A percentile compares a stretch with the other conserved stretches of the same genome.
These are phyloP conservation scores for Cryptococcus sp. DNA, from an alignment of 1,284 basidiomycete species.

Conservation along the genomic window DNA sequence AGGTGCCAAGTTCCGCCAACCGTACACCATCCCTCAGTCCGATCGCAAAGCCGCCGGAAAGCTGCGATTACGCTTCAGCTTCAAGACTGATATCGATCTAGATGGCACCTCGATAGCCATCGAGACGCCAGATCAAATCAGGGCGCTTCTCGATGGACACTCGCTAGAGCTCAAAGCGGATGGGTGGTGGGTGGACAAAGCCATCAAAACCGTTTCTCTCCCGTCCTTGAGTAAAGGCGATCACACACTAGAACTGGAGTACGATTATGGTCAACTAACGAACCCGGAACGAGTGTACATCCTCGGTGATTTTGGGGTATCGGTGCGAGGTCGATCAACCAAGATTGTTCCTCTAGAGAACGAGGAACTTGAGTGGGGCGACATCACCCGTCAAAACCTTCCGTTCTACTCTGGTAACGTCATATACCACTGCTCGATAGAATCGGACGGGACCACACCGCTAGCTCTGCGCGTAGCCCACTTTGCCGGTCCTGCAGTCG, in stretches of 20 bases:
- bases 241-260: conserved; percentile 25
- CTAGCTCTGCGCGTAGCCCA: conserved; percentile 22
- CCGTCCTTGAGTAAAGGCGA: conserved; percentile 17
- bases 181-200: conserved; percentile 38
- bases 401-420: conserved; percentile 40
- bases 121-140: conserved; percentile 22
- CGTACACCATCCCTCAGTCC: conserved; percentile 21
- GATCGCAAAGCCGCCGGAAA: conserved; percentile 21
- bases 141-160: conserved; percentile 22
- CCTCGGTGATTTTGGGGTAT: conserved; percentile 34
- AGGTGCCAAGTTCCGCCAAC: conserved; percentile 30
- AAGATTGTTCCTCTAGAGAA: conserved; percentile 22
- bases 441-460: conserved; percentile 7
- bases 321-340: conserved; percentile 20
- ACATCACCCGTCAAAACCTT: conserved; percentile 29
- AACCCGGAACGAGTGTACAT: conserved; percentile 34
- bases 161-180: conserved; percentile 6
- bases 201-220: conserved; percentile 28
- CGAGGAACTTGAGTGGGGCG: conserved; percentile 23
- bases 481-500: conserved; percentile 25
- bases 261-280: conserved; percentile 26
- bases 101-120: conserved; percentile 21
- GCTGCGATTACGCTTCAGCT: conserved; percentile 22
- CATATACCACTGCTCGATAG: conserved; percentile 26
- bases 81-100: conserved; percentile 17